Conservation (phyloP, 2,329 filamentous ascomycete genomes). For the Aspergillus sp. region DNA sequence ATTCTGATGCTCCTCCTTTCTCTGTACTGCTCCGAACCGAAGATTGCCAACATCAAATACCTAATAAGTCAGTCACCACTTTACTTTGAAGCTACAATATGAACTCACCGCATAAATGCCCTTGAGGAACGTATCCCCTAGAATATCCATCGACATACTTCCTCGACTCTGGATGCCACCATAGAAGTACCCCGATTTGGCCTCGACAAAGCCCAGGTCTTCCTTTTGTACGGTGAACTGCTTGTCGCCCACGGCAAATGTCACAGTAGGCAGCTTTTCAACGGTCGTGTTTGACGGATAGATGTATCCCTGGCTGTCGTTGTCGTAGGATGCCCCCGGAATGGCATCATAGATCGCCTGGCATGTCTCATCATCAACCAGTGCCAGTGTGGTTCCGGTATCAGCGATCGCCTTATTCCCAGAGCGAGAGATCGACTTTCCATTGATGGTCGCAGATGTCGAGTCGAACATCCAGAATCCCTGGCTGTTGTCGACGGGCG, state of each 20-base stretch:
- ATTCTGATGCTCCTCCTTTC: conserved; percentile 31
- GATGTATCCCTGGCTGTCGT: conserved; percentile 56
- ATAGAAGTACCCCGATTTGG: conserved; percentile 53
- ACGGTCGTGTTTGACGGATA: conserved; percentile 53
- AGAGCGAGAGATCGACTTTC: conserved; percentile 44
- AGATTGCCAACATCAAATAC: conserved; percentile 60
- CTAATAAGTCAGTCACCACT: conserved; percentile 24
- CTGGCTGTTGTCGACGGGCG: conserved; percentile 56
- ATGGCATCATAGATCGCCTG: conserved; percentile 61
- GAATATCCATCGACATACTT: conserved; percentile 55
- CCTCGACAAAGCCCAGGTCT: conserved; percentile 56
- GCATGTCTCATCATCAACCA: conserved; percentile 59
- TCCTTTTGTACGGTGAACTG: conserved; percentile 60
- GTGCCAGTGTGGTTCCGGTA: conserved; percentile 65
- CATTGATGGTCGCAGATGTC: conserved; percentile 53
- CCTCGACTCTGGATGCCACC: conserved; percentile 64
- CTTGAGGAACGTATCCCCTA: conserved; percentile 62
- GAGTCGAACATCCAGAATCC: conserved; percentile 68
- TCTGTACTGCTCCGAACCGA: conserved; percentile 57
- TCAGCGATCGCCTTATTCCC: conserved; percentile 66
- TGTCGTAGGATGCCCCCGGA: conserved; percentile 55
- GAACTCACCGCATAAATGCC: conserved; percentile 57
- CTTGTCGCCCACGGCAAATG: conserved; percentile 59
- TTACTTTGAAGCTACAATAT: neutral
- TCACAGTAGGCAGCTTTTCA: conserved; percentile 56